Conservation (phyloP, 2,329 filamentous ascomycete genomes). For the Dactylellina drechsleri region DNA sequence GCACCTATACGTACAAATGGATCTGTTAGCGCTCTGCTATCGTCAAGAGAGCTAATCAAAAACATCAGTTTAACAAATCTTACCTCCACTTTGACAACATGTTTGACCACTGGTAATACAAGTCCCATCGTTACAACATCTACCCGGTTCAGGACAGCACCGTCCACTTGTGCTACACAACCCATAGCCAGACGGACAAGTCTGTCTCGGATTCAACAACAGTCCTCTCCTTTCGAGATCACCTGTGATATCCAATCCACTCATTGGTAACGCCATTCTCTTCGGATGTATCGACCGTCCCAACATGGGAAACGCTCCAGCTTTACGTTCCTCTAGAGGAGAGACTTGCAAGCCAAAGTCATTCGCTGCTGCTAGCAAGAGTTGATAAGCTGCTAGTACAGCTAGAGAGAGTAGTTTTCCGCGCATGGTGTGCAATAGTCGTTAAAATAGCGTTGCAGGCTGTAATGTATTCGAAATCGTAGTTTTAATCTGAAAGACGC, state of each 20-base stretch:
- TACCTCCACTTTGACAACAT: constrained; percentile 47
- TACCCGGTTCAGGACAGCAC: constrained; percentile 39
- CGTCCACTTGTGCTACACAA: constrained; percentile 33
- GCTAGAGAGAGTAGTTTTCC: constrained; percentile 27
- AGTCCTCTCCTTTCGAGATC: constrained; percentile 36
- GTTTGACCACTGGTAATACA: constrained; percentile 39
- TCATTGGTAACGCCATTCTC: constrained; percentile 14
- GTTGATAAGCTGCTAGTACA: constrained; percentile 33
- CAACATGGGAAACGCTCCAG: constrained; percentile 38
- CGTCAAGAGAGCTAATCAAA: neutral
- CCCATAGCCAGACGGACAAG: constrained; percentile 39
- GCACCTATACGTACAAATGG: constrained; percentile 19
- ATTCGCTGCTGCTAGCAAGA: constrained; percentile 19
- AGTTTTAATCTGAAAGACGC: no score
- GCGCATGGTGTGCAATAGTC: constrained; percentile 26
- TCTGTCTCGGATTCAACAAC: constrained; percentile 41
- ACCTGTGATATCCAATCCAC: constrained; percentile 41
- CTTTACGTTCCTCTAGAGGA: constrained; percentile 33
- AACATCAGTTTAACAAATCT: neutral
- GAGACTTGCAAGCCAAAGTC: constrained; percentile 37
- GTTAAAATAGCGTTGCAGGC: neutral
- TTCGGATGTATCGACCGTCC: constrained; percentile 41
- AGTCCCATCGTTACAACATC: constrained; percentile 47
- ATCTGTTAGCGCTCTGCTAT: neutral
- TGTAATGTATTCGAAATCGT: neutral